Evolutionary conservation across 306 rosid genomes (phyloP).

Genomic region (Myrica gale): DNA sequence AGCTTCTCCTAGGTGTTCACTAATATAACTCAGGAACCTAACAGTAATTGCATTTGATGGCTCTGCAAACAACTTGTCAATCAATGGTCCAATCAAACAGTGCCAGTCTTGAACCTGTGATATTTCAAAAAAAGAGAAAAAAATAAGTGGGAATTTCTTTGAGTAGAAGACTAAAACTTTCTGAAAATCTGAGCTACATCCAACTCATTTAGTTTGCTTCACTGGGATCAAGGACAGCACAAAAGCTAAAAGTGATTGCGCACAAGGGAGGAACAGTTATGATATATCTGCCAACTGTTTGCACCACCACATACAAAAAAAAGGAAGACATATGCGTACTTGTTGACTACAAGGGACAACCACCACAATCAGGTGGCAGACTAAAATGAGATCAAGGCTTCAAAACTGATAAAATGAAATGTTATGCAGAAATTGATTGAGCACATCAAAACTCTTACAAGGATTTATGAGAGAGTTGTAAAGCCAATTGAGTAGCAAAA

Average conservation of each 20-base stretch:
- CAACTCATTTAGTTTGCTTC: neutral
- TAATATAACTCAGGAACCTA: slow-evolving; percentile 70
- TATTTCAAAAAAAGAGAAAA: slow-evolving; percentile 11
- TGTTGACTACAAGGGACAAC: no score
- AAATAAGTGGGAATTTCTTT: slow-evolving; percentile 8
- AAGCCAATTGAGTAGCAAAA: no score
- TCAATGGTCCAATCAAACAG: slow-evolving; percentile 63
- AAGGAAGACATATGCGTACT: neutral
- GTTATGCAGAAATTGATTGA: no score
- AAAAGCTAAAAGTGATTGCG: neutral
- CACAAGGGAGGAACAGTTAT: neutral
- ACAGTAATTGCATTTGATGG: slow-evolving; percentile 81
- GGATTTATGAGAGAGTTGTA: no score
- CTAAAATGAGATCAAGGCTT: no score
- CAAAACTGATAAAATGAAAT: no score
- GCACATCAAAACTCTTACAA: no score
- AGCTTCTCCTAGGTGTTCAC: slow-evolving; percentile 64
- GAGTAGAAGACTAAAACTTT: neutral
- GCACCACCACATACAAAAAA: neutral
- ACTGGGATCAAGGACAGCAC: neutral
- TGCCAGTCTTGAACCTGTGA: slow-evolving; percentile 81
- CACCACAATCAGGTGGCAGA: no score
- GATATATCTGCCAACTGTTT: neutral
- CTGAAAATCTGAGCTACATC: neutral
- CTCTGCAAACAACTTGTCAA: slow-evolving; percentile 83